Conservation (phyloP, 305 asterid genomes). For the Solanum hybrid region DNA sequence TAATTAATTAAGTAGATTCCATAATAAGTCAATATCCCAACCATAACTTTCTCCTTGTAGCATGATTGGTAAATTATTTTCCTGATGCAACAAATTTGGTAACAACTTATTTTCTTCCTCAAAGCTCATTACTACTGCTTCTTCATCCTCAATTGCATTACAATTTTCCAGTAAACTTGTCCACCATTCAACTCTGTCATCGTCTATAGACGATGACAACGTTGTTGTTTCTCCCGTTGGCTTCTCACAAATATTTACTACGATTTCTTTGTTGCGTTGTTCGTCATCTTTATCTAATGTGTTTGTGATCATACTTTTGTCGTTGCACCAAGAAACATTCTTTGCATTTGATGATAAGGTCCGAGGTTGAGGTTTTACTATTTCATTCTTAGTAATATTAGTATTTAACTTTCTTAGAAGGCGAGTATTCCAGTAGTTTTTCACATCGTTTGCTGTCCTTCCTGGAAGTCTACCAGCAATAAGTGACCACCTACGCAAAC, state of each 20-base stretch:
- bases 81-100: neutral
- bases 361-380: neutral
- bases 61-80: neutral
- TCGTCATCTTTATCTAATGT: neutral
- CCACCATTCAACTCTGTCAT: neutral
- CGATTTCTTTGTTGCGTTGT: neutral
- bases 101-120: neutral
- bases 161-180: neutral
- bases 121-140: neutral
- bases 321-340: neutral
- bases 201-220: neutral
- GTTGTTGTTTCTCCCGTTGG: neutral
- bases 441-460: slow-evolving; percentile 23
- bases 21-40: neutral
- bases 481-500: slow-evolving; percentile 24
- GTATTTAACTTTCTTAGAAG: slow-evolving; percentile 4
- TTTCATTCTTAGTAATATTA: neutral
- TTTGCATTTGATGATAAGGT: neutral
- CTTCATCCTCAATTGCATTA: neutral
- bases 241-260: neutral
- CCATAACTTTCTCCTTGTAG: neutral
- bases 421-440: slow-evolving; percentile 35
- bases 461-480: slow-evolving; percentile 14
- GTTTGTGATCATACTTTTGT: neutral
- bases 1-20: neutral